phyloP scores from a whole-genome alignment of 345 rosid genomes.

The Erucastrum elatum region DNA sequence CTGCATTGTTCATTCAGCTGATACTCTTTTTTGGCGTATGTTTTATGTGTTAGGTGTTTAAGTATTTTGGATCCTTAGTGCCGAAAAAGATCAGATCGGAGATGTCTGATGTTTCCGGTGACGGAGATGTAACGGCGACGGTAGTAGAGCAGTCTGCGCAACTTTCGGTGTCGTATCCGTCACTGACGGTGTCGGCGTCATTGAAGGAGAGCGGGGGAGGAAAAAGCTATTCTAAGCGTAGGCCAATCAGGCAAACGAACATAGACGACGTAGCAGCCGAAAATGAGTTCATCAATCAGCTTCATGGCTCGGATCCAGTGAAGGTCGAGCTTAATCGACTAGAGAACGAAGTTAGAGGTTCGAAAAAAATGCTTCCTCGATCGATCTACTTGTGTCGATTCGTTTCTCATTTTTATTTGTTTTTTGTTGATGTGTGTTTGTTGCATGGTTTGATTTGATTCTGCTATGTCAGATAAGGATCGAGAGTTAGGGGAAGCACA shows the following conservation, averaged over 20 bases:
- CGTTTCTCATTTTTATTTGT: conserved; percentile 8
- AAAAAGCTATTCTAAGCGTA: conserved; percentile 62
- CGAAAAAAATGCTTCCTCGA: conserved; percentile 55
- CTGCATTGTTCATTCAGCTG: conserved; percentile 16
- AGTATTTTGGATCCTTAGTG: conserved; percentile 2
- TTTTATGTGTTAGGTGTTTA: background rate
- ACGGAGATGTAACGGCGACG: conserved; percentile 31
- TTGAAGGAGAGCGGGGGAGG: conserved; percentile 64
- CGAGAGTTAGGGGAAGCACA: conserved; percentile 94
- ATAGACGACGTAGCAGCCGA: conserved; percentile 69
- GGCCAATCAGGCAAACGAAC: conserved; percentile 64
- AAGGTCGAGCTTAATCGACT: conserved; percentile 97
- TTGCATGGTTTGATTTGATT: background rate
- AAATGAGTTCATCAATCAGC: conserved; percentile 79
- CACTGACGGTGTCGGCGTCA: conserved; percentile 64
- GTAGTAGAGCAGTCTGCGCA: conserved; percentile 1
- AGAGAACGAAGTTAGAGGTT: conserved; percentile 98
- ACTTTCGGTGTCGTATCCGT: conserved; percentile 28
- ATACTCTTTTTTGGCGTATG: background rate
- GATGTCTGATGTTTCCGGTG: conserved; percentile 39
- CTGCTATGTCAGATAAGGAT: conserved; percentile 73
- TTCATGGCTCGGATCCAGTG: conserved; percentile 99
- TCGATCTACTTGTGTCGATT: conserved; percentile 68
- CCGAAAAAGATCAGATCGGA: conserved; percentile 30
- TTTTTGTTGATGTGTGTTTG: background rate